Evolutionary conservation across 2,329 filamentous ascomycete genomes (phyloP), one percentile per base, ranked within the genome.

Genomic region (Ceratocystis variospora): DNA sequence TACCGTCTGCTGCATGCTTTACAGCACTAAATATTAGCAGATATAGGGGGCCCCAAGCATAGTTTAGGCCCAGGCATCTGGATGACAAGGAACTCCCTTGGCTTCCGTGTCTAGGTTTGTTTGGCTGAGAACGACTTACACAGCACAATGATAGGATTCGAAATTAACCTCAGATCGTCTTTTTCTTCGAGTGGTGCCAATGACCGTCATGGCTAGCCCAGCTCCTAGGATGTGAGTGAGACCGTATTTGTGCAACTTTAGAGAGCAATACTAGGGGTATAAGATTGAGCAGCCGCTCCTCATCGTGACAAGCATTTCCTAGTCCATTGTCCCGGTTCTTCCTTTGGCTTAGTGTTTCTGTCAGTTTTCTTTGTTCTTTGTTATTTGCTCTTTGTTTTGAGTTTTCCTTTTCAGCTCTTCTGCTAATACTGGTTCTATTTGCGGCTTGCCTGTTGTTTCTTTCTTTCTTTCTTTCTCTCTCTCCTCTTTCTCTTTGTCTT

Each of bases 91-190:
- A 33, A 37, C 17, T 3, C 8, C 10, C 53, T n/a, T 15, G 15
- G 25, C 45, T 33, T 62, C 65, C 63, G 48, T 65, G 10, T 57
- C 33, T 41, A 25, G 5, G 12, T 44, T 62, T 66, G 15, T 46
- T 48, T 41, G 37, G 31, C 37, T 44, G 63, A 28, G 37, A 44
- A 59, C 28, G 50, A 45, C 50, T 61, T 33, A 57, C 28, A 57
- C 53, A 31, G 33, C 17, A 22, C 28, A 3, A 17, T 33, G 1
- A 6, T 7, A 57, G 53, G 53, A 57, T 57, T 57, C 22, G 17
- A 33, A 33, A 17, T 33, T 33, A 17, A 17, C 53, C 28, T 57
- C 53, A 25, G 25, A n/a, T 8, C 28, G 25, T 37, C 25, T 37
- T 7, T 33, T 25, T 22, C 53, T 57, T n/a, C 25, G 33, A 33